Conservation (phyloP, 805 yeast species). For the Cyberlindnera sargentensis region DNA sequence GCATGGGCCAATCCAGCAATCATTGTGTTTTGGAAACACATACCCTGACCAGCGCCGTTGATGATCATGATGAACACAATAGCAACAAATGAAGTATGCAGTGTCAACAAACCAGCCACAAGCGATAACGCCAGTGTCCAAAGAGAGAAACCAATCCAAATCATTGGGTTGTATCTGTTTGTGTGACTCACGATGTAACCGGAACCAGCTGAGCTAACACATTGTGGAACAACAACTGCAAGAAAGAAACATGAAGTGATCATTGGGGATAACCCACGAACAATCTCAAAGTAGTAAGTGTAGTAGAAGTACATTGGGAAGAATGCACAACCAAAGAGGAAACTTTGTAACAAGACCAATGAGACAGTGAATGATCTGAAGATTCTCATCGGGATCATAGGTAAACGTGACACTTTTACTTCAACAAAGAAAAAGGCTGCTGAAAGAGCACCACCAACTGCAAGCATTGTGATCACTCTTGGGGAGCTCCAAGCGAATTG, state of each 20-base stretch:
- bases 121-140: conserved; percentile 12
- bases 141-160: conserved; percentile 14
- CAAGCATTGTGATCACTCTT: conserved; percentile 33
- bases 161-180: conserved; percentile 12
- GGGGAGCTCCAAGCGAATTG: conserved; percentile 48
- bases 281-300: conserved; percentile 32
- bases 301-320: conserved; percentile 40
- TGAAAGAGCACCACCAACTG: conserved; percentile 36
- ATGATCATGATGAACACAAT: conserved; percentile 30
- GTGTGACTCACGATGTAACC: conserved; percentile 11
- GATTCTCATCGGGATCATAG: conserved; percentile 46
- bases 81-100: conserved; percentile 23
- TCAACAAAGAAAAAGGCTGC: conserved; percentile 43
- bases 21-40: conserved; percentile 15
- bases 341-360: conserved; percentile 30
- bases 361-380: conserved; percentile 32
- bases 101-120: conserved; percentile 6
- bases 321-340: conserved; percentile 44
- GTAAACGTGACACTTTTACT: conserved; percentile 34
- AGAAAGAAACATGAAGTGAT: conserved; percentile 14
- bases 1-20: conserved; percentile 36
- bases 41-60: conserved; percentile 33
- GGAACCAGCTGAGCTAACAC: conserved; percentile 7
- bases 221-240: conserved; percentile 13
- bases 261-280: conserved; percentile 12